A percentile compares a stretch with the other conserved stretches of the same genome.
phyloP scores from a whole-genome alignment of 495 filamentous ascomycete genomes.

The Penicillium pulvis region DNA sequence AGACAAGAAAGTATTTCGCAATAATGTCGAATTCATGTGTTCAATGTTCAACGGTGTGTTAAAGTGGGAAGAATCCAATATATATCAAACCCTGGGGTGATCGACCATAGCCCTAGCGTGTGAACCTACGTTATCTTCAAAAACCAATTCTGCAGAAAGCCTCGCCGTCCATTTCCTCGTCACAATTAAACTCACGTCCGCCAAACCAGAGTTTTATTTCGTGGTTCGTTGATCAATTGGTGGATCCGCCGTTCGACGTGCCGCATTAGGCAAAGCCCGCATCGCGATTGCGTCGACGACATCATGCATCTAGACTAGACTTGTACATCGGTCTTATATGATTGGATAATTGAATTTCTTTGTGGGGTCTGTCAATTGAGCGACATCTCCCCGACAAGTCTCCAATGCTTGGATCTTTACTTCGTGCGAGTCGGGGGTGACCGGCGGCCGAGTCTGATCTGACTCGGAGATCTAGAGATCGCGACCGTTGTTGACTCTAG shows the following conservation, averaged over 20 bases:
- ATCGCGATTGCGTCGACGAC: conserved; percentile 1
- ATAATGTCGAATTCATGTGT: background rate
- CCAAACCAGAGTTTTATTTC: background rate
- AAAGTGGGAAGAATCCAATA: too few species aligned
- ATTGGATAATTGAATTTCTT: background rate
- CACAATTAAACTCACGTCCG: background rate
- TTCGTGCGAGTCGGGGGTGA: background rate
- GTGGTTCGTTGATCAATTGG: background rate
- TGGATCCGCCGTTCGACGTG: background rate
- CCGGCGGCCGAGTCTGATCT: background rate
- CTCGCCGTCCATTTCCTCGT: background rate
- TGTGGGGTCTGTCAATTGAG: background rate
- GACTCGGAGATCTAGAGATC: background rate
- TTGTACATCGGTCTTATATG: background rate
- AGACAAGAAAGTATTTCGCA: too few species aligned
- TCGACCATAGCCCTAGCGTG: too few species aligned
- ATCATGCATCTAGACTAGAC: background rate
- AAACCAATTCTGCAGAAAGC: too few species aligned
- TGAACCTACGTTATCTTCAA: too few species aligned
- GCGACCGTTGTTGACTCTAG: too few species aligned
- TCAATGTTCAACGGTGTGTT: too few species aligned
- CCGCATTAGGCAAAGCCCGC: background rate
- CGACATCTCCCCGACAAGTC: background rate
- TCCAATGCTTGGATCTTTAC: background rate
- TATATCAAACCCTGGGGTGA: too few species aligned